Percentiles rank a stretch among this genome's conserved stretches.
phyloP scores from a whole-genome alignment of 2,329 filamentous ascomycete genomes.

The Neurospora crassa region DNA sequence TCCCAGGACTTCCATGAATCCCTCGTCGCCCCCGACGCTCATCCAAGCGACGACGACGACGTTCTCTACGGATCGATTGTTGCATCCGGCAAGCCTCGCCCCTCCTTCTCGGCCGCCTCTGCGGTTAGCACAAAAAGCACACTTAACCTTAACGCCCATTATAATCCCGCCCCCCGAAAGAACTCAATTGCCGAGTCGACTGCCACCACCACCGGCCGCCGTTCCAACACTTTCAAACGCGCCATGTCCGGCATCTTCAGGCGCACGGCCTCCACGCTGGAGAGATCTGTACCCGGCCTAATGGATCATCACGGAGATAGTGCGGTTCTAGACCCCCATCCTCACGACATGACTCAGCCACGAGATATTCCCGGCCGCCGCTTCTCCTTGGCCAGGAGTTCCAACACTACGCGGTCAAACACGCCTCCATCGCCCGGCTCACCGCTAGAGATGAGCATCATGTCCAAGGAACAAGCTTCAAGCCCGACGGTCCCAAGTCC shows the following conservation, averaged over 20 bases:
- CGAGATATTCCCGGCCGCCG: constrained; percentile 26
- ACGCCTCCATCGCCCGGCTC: constrained; percentile 42
- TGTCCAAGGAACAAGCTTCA: constrained; percentile 15
- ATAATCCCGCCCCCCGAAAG: constrained; percentile 6
- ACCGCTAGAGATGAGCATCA: constrained; percentile 31
- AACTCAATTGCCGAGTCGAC: constrained; percentile 1
- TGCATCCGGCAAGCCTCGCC: constrained; percentile 14
- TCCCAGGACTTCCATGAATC: constrained; percentile 42
- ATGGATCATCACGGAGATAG: constrained; percentile 11
- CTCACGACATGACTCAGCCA: constrained; percentile 16
- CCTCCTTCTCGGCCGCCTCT: constrained; percentile 12
- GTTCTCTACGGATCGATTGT: constrained; percentile 6
- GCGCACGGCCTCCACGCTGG: constrained; percentile 28
- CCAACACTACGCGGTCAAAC: constrained; percentile 36
- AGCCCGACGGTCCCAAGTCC: constrained; percentile 28
- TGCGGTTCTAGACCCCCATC: constrained; percentile 19
- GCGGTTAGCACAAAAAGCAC: constrained; percentile 14
- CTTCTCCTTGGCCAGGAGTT: constrained; percentile 37
- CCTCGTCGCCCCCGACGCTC: constrained; percentile 20
- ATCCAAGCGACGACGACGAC: constrained; percentile 19
- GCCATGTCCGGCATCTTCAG: constrained; percentile 42
- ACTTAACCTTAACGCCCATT: constrained; percentile 14
- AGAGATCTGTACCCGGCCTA: constrained; percentile 18
- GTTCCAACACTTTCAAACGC: constrained; percentile 30
- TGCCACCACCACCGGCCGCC: not conserved